Evolutionary conservation across 1,139 yeast genomes (phyloP).

Genomic region (Suhomyces anneliseae): DNA sequence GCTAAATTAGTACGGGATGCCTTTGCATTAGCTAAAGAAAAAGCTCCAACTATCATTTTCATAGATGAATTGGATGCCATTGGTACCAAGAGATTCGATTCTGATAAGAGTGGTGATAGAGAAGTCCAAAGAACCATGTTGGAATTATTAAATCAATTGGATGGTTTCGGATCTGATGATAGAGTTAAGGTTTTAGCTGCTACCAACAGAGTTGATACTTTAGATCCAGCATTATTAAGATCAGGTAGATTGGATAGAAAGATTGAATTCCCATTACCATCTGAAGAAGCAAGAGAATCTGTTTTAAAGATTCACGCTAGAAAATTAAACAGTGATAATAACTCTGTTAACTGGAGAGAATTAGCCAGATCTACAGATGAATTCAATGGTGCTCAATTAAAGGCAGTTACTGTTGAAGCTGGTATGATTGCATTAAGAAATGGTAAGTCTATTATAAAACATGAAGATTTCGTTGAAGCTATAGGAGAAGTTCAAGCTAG

Average conservation of each 20-base stretch:
- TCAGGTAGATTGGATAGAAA: slow-evolving; percentile 97
- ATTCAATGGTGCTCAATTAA: slow-evolving; percentile 96
- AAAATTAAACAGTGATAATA: slow-evolving; percentile 89
- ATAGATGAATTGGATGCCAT: slow-evolving; percentile 98
- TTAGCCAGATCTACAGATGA: slow-evolving; percentile 97
- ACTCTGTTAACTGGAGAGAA: slow-evolving; percentile 93
- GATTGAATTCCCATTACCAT: slow-evolving; percentile 95
- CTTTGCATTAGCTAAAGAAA: slow-evolving; percentile 96
- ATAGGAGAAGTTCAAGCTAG: slow-evolving; percentile 98
- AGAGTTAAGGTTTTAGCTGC: slow-evolving; percentile 97
- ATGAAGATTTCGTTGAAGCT: slow-evolving; percentile 98
- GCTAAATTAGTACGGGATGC: slow-evolving; percentile 98
- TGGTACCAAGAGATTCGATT: slow-evolving; percentile 97
- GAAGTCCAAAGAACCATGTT: slow-evolving; percentile 99
- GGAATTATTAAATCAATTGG: slow-evolving; percentile 93
- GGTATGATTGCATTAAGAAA: slow-evolving; percentile 99
- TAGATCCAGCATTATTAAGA: slow-evolving; percentile 95
- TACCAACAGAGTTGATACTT: slow-evolving; percentile 94
- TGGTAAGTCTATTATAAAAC: slow-evolving; percentile 88
- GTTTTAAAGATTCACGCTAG: slow-evolving; percentile 96
- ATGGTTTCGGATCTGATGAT: slow-evolving; percentile 98
- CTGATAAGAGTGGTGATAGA: slow-evolving; percentile 96
- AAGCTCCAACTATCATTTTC: slow-evolving; percentile 96
- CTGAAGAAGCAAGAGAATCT: slow-evolving; percentile 96
- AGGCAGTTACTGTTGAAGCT: slow-evolving; percentile 98